phyloP scores from a whole-genome alignment of 768 basidiomycete species.

The Tylopilus intermedius region DNA sequence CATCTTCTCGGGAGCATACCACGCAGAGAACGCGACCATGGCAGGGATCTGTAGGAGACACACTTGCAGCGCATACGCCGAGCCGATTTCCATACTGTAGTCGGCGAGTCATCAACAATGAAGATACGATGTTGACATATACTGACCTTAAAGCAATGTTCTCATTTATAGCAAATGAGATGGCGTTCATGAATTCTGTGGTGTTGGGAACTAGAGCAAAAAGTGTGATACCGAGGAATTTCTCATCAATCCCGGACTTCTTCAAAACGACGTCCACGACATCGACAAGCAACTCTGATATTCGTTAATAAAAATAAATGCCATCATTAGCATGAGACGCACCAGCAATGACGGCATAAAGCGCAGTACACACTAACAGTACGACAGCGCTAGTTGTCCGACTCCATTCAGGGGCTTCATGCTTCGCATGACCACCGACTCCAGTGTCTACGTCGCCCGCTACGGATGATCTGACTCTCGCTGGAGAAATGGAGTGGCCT shows the following conservation, averaged over 20 bases:
- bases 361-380: constrained; percentile 78
- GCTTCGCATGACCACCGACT: constrained; percentile 66
- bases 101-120: constrained; percentile 1
- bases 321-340: constrained; percentile 23
- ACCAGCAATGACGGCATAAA: constrained; percentile 97
- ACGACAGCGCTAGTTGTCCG: constrained; percentile 86
- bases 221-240: constrained; percentile 92
- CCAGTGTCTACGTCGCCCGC: constrained; percentile 38
- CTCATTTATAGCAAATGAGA: constrained; percentile 93
- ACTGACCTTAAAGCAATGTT: constrained; percentile 92
- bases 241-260: constrained; percentile 92
- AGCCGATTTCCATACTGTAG: constrained; percentile 95
- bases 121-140: neutral
- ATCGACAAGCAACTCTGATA: constrained; percentile 83
- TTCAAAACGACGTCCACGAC: constrained; percentile 92
- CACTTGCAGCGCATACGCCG: constrained; percentile 97
- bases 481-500: constrained; percentile 45
- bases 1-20: constrained; percentile 84
- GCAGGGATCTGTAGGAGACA: constrained; percentile 96
- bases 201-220: constrained; percentile 98
- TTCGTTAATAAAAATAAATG: neutral
- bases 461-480: constrained; percentile 40
- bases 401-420: constrained; percentile 97
- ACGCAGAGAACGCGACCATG: constrained; percentile 98
- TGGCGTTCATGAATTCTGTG: constrained; percentile 99